phyloP scores from a whole-genome alignment of 78 protist genomes.

The Guillardia theta region DNA sequence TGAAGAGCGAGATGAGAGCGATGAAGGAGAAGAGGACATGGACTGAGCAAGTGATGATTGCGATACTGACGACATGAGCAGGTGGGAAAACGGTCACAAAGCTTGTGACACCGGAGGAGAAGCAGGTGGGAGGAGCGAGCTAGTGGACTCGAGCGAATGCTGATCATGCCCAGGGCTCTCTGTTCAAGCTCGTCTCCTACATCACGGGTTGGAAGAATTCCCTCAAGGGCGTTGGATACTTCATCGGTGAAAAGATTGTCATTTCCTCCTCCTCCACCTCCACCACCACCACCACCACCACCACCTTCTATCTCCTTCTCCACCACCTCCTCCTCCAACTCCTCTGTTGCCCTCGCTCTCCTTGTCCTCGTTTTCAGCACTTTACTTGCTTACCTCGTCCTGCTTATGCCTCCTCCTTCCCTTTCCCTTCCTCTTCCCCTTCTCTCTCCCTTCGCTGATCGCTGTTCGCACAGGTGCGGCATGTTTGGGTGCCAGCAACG shows the following conservation, averaged over 20 bases:
- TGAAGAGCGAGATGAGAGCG: not conserved
- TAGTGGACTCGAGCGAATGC: not conserved
- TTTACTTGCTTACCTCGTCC: not conserved
- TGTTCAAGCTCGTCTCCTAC: conserved; percentile 52
- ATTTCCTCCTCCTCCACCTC: not conserved
- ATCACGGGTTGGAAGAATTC: conserved; percentile 44
- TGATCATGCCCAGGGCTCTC: not conserved
- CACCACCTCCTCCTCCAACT: not conserved
- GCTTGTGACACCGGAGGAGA: conserved; percentile 53
- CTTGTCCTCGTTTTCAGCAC: not conserved
- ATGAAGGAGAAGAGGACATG: not conserved
- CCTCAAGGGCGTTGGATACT: too few relatives aligned
- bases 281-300: not conserved
- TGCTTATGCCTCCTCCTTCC: not conserved
- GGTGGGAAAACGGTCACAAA: conserved; percentile 55
- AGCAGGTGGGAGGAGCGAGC: not conserved
- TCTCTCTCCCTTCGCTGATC: not conserved
- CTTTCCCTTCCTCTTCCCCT: not conserved
- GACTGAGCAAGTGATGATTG: not conserved
- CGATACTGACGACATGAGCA: not conserved
- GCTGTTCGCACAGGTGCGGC: conserved; percentile 23
- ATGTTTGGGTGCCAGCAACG: not conserved
- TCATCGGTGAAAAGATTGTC: too few relatives aligned
- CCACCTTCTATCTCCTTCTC: not conserved
- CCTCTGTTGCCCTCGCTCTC: not conserved